A percentile compares a stretch with the other conserved stretches of the same genome.
Evolutionary conservation across 768 basidiomycete genomes (phyloP).

Genomic region (Hysterangium stoloniferum): DNA sequence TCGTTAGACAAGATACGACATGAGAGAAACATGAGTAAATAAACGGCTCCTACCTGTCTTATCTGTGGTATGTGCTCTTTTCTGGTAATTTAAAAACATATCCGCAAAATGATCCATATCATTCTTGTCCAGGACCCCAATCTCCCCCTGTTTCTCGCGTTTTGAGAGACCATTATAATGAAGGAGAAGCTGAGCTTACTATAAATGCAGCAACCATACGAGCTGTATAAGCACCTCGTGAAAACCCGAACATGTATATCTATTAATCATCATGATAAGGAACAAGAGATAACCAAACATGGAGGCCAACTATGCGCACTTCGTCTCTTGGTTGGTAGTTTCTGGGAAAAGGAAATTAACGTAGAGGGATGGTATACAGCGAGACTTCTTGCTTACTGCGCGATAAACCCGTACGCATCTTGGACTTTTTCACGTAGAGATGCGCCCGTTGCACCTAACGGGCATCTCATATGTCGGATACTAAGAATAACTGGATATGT

Average conservation of each 20-base stretch:
- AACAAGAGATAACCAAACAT: not conserved
- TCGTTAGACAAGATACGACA: too few relatives aligned
- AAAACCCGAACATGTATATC: constrained; percentile 77
- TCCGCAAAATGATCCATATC: constrained; percentile 67
- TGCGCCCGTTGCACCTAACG: constrained; percentile 52
- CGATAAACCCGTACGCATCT: constrained; percentile 71
- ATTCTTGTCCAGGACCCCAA: constrained; percentile 60
- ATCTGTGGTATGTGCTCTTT: constrained; percentile 46
- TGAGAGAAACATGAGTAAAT: not conserved
- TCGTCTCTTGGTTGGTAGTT: constrained; percentile 70
- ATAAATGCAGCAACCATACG: constrained; percentile 69
- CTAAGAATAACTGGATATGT: not conserved
- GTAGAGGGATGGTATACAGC: not conserved
- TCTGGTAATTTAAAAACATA: constrained; percentile 56
- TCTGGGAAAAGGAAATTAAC: constrained; percentile 27
- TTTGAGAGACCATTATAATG: not conserved
- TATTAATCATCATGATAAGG: constrained; percentile 20
- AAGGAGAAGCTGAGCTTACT: constrained; percentile 23
- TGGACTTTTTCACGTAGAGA: constrained; percentile 63
- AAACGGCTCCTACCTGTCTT: constrained; percentile 28
- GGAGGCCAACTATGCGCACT: constrained; percentile 37
- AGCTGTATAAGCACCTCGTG: constrained; percentile 69
- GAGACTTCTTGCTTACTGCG: constrained; percentile 44
- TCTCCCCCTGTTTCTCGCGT: constrained; percentile 41
- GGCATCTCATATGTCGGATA: not conserved